These are phyloP conservation scores for Diaporthe amygdali DNA, from an alignment of 2,329 filamentous ascomycete genomes.

Conservation along the genomic window DNA sequence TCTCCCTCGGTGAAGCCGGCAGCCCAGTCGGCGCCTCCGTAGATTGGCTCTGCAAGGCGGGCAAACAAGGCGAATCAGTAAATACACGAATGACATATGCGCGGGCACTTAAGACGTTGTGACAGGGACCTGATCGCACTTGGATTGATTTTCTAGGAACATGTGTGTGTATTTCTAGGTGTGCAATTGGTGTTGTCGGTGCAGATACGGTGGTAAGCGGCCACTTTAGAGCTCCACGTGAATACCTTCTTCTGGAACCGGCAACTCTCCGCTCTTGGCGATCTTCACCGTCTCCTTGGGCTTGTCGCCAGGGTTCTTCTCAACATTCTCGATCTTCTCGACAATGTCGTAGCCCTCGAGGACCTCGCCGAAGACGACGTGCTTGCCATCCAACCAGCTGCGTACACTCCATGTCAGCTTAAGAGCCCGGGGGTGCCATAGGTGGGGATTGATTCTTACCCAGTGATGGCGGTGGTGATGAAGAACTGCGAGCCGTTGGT, in stretches of 20 bases:
- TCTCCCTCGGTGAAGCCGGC: constrained; percentile 42
- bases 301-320: constrained; percentile 71
- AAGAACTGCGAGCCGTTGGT: constrained; percentile 93
- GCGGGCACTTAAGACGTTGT: constrained; percentile 22
- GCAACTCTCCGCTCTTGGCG: constrained; percentile 81
- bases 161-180: constrained; percentile 19
- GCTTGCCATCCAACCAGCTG: constrained; percentile 81
- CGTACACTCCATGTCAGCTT: constrained; percentile 10
- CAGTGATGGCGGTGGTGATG: constrained; percentile 83
- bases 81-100: constrained; percentile 6
- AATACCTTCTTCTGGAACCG: constrained; percentile 90
- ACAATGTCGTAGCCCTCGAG: constrained; percentile 85
- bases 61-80: constrained; percentile 38
- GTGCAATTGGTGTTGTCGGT: neutral
- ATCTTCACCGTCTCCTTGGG: constrained; percentile 76
- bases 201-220: constrained; percentile 42
- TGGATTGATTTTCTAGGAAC: constrained; percentile 16
- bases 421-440: neutral
- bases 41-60: constrained; percentile 35
- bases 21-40: constrained; percentile 44
- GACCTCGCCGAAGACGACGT: constrained; percentile 90
- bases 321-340: constrained; percentile 76
- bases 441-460: constrained; percentile 52
- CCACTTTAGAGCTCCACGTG: constrained; percentile 77
- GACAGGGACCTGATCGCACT: constrained; percentile 15